Conservation (phyloP, 306 rosid genomes). For the Pyrus bretschneideri region DNA sequence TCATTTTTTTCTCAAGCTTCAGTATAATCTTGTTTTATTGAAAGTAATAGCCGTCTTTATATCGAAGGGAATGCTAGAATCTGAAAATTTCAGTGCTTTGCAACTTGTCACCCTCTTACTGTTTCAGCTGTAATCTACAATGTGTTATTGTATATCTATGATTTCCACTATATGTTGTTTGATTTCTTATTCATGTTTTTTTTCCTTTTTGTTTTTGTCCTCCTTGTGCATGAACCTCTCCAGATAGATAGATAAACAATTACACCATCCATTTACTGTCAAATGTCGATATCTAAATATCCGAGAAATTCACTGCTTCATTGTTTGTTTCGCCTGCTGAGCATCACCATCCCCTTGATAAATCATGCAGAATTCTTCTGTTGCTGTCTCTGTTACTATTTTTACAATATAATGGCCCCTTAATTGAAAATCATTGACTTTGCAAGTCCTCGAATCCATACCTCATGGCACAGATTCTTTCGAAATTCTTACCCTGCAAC, state of each 20-base stretch:
- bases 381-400: constrained; percentile 45
- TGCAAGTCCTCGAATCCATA: constrained; percentile 53
- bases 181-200: constrained; percentile 45
- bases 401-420: constrained; percentile 41
- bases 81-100: neutral
- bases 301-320: constrained; percentile 38
- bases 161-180: constrained; percentile 21
- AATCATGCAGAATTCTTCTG: constrained; percentile 46
- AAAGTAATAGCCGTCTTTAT: neutral
- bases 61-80: neutral
- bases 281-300: constrained; percentile 31
- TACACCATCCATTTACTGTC: constrained; percentile 44
- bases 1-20: neutral
- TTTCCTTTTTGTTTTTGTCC: constrained; percentile 19
- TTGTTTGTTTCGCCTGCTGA: constrained; percentile 41
- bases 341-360: constrained; percentile 49
- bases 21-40: neutral
- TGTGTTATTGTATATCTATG: constrained; percentile 2
- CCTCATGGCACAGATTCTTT: constrained; percentile 55
- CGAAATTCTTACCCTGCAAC: constrained; percentile 61
- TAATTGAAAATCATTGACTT: constrained; percentile 42
- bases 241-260: constrained; percentile 44
- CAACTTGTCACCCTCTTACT: neutral
- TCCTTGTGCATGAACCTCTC: constrained; percentile 34
- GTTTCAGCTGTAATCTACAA: neutral